These are phyloP conservation scores for Auriscalpium orientale DNA, from an alignment of 768 basidiomycete genomes.

Conservation along the genomic window DNA sequence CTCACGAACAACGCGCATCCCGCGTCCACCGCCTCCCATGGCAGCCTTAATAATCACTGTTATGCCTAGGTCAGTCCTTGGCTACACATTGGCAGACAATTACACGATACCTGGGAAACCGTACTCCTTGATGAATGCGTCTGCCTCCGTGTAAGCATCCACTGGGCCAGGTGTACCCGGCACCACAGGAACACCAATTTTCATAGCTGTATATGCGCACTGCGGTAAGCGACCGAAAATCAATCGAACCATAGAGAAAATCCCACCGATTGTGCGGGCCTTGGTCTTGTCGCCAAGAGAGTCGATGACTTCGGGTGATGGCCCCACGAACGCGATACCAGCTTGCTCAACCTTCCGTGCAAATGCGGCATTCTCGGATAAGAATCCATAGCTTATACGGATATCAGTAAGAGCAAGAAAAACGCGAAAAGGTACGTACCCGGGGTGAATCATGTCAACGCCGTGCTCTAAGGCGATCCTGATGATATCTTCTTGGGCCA, in stretches of 20 bases:
- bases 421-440: conserved; percentile 38
- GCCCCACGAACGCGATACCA: conserved; percentile 94
- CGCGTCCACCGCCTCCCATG: conserved; percentile 97
- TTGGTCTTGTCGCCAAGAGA: conserved; percentile 98
- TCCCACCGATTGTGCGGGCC: conserved; percentile 76
- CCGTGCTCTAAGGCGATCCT: conserved; percentile 94
- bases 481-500: conserved; percentile 97
- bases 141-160: conserved; percentile 67
- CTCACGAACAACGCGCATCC: conserved; percentile 97
- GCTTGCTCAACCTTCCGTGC: conserved; percentile 98
- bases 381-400: conserved; percentile 78
- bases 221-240: conserved; percentile 1
- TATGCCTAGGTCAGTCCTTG: not conserved
- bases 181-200: conserved; percentile 89
- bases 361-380: conserved; percentile 94
- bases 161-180: conserved; percentile 98
- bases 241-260: conserved; percentile 1
- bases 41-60: conserved; percentile 98
- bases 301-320: conserved; percentile 93
- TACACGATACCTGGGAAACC: conserved; percentile 74
- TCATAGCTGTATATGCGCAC: conserved; percentile 52
- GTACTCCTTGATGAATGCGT: conserved; percentile 87
- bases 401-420: not conserved
- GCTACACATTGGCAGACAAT: not conserved
- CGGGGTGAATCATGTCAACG: conserved; percentile 99